Conservation (phyloP, 2,329 filamentous ascomycete species). For the Aspergillus felis region DNA sequence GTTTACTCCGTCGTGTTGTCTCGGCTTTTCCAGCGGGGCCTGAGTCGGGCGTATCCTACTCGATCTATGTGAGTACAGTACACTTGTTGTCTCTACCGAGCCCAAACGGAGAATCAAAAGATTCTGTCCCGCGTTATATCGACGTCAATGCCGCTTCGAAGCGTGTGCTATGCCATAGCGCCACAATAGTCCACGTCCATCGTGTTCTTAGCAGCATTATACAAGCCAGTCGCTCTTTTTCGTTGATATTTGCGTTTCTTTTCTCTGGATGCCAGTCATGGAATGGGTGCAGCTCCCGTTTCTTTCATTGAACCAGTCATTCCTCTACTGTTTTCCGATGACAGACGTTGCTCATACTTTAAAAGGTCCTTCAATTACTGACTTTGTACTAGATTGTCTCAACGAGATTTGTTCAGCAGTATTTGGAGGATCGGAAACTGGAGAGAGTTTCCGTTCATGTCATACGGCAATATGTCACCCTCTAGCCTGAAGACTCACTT, state of each 20-base stretch:
- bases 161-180: neutral
- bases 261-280: conserved; percentile 1
- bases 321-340: neutral
- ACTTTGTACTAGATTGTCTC: conserved; percentile 19
- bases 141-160: neutral
- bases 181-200: neutral
- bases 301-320: neutral
- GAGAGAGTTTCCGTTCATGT: conserved; percentile 8
- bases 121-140: neutral
- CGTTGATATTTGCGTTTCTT: neutral
- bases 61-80: conserved; percentile 27
- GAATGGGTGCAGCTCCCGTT: conserved; percentile 13
- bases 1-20: conserved; percentile 25
- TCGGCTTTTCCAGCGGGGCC: conserved; percentile 20
- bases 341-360: neutral
- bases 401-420: conserved; percentile 17
- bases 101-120: neutral
- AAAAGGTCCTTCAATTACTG: conserved; percentile 8
- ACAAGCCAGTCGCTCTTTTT: neutral
- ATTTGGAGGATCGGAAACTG: conserved; percentile 5
- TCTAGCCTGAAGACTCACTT: conserved; percentile 58
- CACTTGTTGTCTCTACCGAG: neutral
- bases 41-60: conserved; percentile 25
- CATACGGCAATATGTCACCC: conserved; percentile 52
- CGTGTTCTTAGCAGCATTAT: neutral